These are phyloP conservation scores for Alternaria sp. DNA, from an alignment of 2,329 filamentous ascomycete species.

Conservation along the genomic window DNA sequence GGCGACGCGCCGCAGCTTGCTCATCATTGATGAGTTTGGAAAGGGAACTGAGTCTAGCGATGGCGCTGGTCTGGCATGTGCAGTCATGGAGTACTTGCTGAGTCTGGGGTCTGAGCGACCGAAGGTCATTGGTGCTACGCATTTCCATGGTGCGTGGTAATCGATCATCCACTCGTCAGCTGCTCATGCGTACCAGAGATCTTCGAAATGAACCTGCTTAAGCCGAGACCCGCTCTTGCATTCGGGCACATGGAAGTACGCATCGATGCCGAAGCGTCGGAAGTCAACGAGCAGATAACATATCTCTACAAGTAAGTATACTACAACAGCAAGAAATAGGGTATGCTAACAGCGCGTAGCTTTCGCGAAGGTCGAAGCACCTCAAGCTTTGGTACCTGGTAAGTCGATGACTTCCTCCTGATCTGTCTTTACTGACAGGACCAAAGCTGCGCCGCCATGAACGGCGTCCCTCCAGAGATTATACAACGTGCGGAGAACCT, in stretches of 20 bases:
- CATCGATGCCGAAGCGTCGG: conserved; percentile 60
- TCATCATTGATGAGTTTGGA: conserved; percentile 93
- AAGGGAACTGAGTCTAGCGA: conserved; percentile 71
- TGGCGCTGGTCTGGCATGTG: conserved; percentile 69
- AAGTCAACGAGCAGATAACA: conserved; percentile 68
- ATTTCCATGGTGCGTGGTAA: conserved; percentile 62
- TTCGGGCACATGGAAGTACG: conserved; percentile 77
- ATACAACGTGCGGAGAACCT: conserved; percentile 79
- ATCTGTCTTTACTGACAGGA: not conserved
- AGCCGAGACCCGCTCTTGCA: conserved; percentile 56
- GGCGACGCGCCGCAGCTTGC: conserved; percentile 75
- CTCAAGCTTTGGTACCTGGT: conserved; percentile 82
- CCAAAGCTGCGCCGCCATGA: conserved; percentile 77
- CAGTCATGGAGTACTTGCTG: conserved; percentile 65
- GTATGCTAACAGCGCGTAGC: conserved; percentile 39
- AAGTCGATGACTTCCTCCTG: conserved; percentile 8
- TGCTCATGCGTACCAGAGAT: conserved; percentile 64
- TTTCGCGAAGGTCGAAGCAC: conserved; percentile 69
- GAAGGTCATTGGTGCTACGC: conserved; percentile 67
- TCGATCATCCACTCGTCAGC: conserved; percentile 49
- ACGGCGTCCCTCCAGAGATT: conserved; percentile 76
- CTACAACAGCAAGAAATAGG: not conserved
- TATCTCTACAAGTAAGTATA: conserved; percentile 71
- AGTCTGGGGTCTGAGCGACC: conserved; percentile 57
- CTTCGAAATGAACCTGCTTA: conserved; percentile 68